phyloP scores from a whole-genome alignment of 1,284 basidiomycete species.

The Malassezia japonica region DNA sequence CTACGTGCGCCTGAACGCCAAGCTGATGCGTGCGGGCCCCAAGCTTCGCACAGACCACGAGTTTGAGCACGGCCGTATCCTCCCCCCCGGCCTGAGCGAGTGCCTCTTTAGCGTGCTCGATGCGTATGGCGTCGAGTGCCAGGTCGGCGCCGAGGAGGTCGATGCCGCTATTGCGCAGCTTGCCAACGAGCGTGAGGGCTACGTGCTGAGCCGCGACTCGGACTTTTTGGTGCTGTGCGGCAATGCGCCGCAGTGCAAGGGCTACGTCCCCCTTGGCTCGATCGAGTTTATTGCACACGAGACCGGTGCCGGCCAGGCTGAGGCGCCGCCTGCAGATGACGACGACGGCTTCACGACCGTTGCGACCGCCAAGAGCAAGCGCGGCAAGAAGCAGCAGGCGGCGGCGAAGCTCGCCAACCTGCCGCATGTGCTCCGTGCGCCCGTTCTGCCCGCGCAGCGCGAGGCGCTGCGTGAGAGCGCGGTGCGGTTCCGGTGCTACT shows the following conservation, averaged over 20 bases:
- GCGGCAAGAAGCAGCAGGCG: conserved; percentile 11
- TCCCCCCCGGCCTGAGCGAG: conserved; percentile 13
- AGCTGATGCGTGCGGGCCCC: conserved; percentile 18
- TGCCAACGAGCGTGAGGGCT: conserved; percentile 16
- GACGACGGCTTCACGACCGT: conserved; percentile 15
- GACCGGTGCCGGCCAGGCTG: conserved; percentile 2
- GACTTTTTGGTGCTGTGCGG: conserved; percentile 17
- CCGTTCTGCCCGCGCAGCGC: conserved; percentile 8
- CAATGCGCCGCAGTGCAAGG: conserved; percentile 16
- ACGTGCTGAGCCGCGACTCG: conserved; percentile 18
- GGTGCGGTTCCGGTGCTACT: conserved; percentile 16
- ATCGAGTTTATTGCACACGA: conserved; percentile 12
- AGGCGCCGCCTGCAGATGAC: conserved; percentile 8
- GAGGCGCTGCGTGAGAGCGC: not conserved
- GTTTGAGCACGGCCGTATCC: conserved; percentile 16
- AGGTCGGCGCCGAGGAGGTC: conserved; percentile 17
- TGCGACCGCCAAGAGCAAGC: conserved; percentile 5
- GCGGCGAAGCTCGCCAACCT: conserved; percentile 11
- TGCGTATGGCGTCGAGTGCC: conserved; percentile 3
- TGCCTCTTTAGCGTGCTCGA: conserved; percentile 10
- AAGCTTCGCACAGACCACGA: conserved; percentile 15
- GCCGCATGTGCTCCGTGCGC: conserved; percentile 11
- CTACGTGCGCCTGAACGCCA: conserved; percentile 17
- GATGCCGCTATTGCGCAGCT: conserved; percentile 14
- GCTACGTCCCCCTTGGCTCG: conserved; percentile 7